These are phyloP conservation scores for Suaeda aralocaspica DNA, from an alignment of 148 eudicot species.

Conservation along the genomic window DNA sequence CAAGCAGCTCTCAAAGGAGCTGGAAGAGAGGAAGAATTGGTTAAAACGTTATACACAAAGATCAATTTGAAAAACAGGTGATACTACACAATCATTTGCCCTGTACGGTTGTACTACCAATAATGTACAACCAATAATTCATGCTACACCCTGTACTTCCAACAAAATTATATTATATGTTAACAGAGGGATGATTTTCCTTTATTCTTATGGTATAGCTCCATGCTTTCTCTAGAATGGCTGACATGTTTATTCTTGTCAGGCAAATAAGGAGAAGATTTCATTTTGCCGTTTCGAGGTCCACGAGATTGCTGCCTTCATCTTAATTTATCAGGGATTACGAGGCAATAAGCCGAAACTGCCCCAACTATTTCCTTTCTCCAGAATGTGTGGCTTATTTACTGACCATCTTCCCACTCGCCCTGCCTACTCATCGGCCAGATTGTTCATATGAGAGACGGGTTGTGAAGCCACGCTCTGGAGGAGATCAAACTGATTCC, in stretches of 20 bases:
- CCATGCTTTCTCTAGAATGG: too few relatives aligned
- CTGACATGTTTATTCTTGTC: slow-evolving; percentile 15
- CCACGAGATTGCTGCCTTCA: slow-evolving; percentile 90
- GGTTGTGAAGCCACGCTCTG: slow-evolving; percentile 41
- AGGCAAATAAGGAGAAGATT: slow-evolving; percentile 94
- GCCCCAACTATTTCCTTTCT: slow-evolving; percentile 76
- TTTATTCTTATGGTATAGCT: too few relatives aligned
- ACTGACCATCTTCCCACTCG: slow-evolving; percentile 63
- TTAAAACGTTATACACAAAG: slow-evolving; percentile 66
- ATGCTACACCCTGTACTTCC: too few relatives aligned
- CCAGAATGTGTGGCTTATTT: slow-evolving; percentile 89
- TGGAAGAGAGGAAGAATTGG: slow-evolving; percentile 83
- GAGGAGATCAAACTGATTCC: slow-evolving; percentile 30
- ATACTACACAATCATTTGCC: too few relatives aligned
- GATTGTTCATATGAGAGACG: slow-evolving; percentile 88
- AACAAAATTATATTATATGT: too few relatives aligned
- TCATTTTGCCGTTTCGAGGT: slow-evolving; percentile 78
- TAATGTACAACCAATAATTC: too few relatives aligned
- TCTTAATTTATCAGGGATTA: slow-evolving; percentile 70
- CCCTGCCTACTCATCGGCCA: slow-evolving; percentile 78
- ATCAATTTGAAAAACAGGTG: slow-evolving; percentile 93
- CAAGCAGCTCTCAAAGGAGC: slow-evolving; percentile 59
- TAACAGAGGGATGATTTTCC: too few relatives aligned
- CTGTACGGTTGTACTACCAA: too few relatives aligned
- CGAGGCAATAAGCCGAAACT: slow-evolving; percentile 81